Percentiles rank a stretch among this genome's conserved stretches.
Conservation (phyloP, 176 grass and related monocot genomes). For the Tillandsia fasciculata region DNA sequence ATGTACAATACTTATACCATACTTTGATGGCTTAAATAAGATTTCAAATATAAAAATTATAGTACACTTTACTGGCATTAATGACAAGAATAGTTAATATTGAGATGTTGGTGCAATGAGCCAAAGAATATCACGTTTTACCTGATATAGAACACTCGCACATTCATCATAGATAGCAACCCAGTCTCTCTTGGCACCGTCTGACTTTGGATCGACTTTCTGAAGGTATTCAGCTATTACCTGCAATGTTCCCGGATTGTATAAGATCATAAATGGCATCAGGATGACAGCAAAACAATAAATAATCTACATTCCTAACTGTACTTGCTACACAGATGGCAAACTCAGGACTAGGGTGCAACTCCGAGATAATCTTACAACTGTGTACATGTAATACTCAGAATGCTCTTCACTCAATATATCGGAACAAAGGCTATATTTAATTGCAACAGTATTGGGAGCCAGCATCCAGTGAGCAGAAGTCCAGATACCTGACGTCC, state of each 20-base stretch:
- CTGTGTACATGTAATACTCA: no score
- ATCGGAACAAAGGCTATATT: neutral
- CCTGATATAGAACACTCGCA: constrained; percentile 88
- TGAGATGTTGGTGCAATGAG: neutral
- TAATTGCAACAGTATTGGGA: neutral
- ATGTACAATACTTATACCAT: no score
- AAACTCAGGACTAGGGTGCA: no score
- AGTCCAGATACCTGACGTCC: neutral
- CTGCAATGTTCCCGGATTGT: constrained; percentile 18
- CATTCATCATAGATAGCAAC: constrained; percentile 99
- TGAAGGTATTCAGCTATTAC: constrained; percentile 98
- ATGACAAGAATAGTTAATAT: neutral
- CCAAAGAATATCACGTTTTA: constrained; percentile 10
- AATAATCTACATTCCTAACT: no score
- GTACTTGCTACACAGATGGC: no score
- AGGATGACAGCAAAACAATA: neutral
- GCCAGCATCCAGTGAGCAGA: neutral
- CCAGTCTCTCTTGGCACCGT: constrained; percentile 98
- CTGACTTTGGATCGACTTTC: constrained; percentile 95
- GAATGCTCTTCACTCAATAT: neutral
- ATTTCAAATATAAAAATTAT: neutral
- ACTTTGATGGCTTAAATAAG: no score
- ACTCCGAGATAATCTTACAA: no score
- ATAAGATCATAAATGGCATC: neutral
- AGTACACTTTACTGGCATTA: neutral